A percentile compares a stretch with the other conserved stretches of the same genome.
Conservation (phyloP, 768 basidiomycete genomes). For the Leccinum variicolor region DNA sequence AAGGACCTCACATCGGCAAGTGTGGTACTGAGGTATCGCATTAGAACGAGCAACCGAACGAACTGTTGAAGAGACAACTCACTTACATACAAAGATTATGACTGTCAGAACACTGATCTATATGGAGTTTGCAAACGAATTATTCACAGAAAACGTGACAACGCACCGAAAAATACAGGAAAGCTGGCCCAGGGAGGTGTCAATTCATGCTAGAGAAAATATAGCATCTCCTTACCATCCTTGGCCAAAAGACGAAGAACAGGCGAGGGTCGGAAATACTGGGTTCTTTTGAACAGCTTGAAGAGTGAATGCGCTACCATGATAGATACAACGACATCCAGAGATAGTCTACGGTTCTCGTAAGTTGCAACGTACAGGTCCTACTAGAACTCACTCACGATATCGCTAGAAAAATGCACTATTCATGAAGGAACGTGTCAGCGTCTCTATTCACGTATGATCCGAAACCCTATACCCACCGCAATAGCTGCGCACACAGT, state of each 20-base stretch:
- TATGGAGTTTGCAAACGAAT: background rate
- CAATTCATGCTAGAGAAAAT: background rate
- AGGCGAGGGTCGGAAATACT: background rate
- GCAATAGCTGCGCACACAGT: background rate
- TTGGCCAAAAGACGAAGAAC: background rate
- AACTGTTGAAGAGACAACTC: background rate
- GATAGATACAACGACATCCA: constrained; percentile 1
- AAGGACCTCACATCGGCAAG: background rate
- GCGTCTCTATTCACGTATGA: too few relatives aligned
- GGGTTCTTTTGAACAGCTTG: background rate
- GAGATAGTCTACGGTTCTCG: background rate
- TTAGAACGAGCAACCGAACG: background rate
- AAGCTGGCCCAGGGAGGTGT: background rate
- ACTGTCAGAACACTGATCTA: background rate
- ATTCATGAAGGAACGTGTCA: background rate
- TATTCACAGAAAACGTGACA: background rate
- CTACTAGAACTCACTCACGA: background rate
- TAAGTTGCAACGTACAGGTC: background rate
- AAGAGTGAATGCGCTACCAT: constrained; percentile 1
- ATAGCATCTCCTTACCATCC: constrained; percentile 11
- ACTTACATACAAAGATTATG: constrained; percentile 3
- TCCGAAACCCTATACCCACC: background rate
- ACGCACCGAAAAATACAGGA: background rate
- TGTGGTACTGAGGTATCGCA: background rate
- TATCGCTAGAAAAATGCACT: constrained; percentile 3